Base-by-base conservation (phyloP, 352 stramenopile genomes). In the Aphanomyces euteiches region DNA sequence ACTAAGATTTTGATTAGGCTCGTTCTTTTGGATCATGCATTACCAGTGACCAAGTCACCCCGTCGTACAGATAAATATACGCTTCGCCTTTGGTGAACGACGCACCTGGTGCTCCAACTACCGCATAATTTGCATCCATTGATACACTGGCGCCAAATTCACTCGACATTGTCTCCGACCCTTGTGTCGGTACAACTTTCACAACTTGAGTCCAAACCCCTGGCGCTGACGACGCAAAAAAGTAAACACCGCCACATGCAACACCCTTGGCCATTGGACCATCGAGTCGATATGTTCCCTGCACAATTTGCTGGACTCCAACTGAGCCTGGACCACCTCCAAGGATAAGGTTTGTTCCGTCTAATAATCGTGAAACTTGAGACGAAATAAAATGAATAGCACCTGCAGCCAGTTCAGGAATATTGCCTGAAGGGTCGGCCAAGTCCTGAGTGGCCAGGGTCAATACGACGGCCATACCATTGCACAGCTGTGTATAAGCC, bases 31-130 rank as follows among this genome's bases (percentile, higher is more conserved):
- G 37, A 36, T 21, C 19, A 3, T 69, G n/a, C 17, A 7, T 19
- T 70, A 74, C 61, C 0, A 92, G 75, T 4, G 67, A 66, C 85
- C 85, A 95, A 0, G 66, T 74, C 0, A 69, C 72, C 2, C 69
- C 72, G 41, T 84, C 87, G 72, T 77, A 90, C 56, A 90, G 78
- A 66, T 95, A 95, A 19, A 95, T 76, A 34, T 85, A 95, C 5
- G 81, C 87, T 21, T 84, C 83, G 0, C 87, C 86, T 67, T 87
- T 58, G 50, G 90, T 79, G 7, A 77, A 17, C 68, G 74, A 87
- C 0, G 84, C 72, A 0, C 83, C 83, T 2, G 86, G 87, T 0
- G 86, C 86, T 7, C 82, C 86, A 13, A 93, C 74, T 0, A 77
- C 81, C 15, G 81, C 83, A 59, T 84, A 90, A 7, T 74, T 82